Percentiles rank a stretch among this genome's conserved stretches.
phyloP scores from a whole-genome alignment of 2,329 filamentous ascomycete species.

The Sporothrix schenckii region DNA sequence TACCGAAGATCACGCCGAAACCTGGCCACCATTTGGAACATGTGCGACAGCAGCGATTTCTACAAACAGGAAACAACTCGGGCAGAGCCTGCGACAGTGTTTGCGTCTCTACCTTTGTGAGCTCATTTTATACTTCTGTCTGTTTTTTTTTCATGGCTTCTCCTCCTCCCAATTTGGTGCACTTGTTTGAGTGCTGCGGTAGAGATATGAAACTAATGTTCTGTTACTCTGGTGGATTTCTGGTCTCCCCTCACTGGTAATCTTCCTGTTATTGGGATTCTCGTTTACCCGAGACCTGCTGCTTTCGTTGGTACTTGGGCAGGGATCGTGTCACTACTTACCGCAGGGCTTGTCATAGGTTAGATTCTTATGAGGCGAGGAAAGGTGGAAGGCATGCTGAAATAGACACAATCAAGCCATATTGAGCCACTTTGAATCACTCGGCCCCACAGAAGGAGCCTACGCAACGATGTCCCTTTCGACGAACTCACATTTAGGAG shows the following conservation, averaged over 20 bases:
- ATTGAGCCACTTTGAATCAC: no score
- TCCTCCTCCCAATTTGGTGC: background rate
- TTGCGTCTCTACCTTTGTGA: constrained; percentile 3
- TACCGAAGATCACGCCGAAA: background rate
- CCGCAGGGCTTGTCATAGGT: background rate
- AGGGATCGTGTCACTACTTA: no score
- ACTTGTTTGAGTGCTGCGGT: background rate
- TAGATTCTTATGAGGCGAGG: no score
- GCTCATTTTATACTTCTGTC: background rate
- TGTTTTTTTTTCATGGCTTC: background rate
- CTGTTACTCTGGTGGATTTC: background rate
- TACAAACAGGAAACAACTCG: constrained; percentile 14
- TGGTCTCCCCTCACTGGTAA: background rate
- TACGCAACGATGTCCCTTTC: no score
- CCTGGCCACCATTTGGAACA: background rate
- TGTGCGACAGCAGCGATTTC: constrained; percentile 9
- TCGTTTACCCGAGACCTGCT: background rate
- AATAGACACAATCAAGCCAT: no score
- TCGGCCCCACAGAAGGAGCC: no score
- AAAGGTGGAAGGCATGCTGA: no score
- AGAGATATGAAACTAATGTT: background rate
- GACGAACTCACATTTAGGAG: no score
- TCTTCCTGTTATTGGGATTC: background rate
- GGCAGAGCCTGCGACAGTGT: background rate
- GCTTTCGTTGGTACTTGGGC: background rate